Evolutionary conservation across 441 rosid genomes (phyloP).

Genomic region (Melastoma candidum): DNA sequence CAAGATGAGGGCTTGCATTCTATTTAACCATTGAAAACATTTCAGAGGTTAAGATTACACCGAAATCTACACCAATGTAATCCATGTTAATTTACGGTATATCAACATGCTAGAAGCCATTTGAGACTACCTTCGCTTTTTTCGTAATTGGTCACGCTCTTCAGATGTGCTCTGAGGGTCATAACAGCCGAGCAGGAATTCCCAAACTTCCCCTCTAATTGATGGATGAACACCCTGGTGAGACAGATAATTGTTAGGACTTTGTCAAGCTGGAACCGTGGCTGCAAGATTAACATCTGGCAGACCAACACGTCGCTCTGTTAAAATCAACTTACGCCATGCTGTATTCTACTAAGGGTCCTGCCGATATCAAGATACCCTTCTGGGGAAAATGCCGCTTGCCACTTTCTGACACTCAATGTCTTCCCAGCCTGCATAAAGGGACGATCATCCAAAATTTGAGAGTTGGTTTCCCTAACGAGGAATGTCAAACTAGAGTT

Average conservation of each 20-base stretch:
- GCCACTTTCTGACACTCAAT: slow-evolving; percentile 90
- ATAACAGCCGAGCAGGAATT: slow-evolving; percentile 83
- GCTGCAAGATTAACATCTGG: too few species aligned
- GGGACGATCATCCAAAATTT: slow-evolving; percentile 3
- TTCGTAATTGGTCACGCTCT: slow-evolving; percentile 65
- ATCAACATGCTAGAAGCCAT: too few species aligned
- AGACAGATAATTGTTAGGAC: too few species aligned
- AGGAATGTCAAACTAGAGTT: too few species aligned
- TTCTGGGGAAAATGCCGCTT: slow-evolving; percentile 60
- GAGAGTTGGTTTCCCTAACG: not conserved
- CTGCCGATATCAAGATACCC: slow-evolving; percentile 73
- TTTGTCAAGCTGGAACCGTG: not conserved
- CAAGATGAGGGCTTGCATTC: not conserved
- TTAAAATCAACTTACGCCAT: slow-evolving; percentile 45
- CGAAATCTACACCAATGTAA: too few species aligned
- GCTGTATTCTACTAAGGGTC: slow-evolving; percentile 68
- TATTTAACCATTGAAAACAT: too few species aligned
- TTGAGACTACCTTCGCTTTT: slow-evolving; percentile 49
- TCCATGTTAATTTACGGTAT: too few species aligned
- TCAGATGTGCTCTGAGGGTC: slow-evolving; percentile 80
- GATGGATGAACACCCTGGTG: slow-evolving; percentile 81
- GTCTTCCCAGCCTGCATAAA: slow-evolving; percentile 81
- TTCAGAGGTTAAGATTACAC: too few species aligned
- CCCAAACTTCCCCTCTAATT: slow-evolving; percentile 99
- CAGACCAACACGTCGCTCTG: not conserved